phyloP scores from a whole-genome alignment of 495 filamentous ascomycete genomes.

The Podospora fimiseda region DNA sequence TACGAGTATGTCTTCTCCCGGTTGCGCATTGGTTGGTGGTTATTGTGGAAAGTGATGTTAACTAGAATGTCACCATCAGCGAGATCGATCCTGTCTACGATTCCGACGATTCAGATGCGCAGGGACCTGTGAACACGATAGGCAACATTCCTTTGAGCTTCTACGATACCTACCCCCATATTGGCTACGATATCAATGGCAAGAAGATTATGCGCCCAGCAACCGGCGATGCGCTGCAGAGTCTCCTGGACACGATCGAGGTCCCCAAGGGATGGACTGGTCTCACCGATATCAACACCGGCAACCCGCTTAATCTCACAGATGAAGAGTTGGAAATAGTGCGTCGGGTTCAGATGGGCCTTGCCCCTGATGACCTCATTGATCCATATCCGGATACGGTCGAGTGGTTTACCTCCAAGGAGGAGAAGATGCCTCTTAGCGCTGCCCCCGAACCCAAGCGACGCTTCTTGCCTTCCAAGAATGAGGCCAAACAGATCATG shows the following conservation, averaged over 20 bases:
- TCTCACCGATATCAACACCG: slow-evolving; percentile 84
- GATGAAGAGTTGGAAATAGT: slow-evolving; percentile 80
- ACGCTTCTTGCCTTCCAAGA: slow-evolving; percentile 94
- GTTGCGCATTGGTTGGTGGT: background rate
- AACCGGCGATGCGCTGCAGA: slow-evolving; percentile 88
- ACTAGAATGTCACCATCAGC: slow-evolving; percentile 43
- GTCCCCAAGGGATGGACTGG: slow-evolving; percentile 98
- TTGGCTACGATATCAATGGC: slow-evolving; percentile 97
- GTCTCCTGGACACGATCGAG: slow-evolving; percentile 90
- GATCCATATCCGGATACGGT: slow-evolving; percentile 88
- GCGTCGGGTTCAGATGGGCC: slow-evolving; percentile 83
- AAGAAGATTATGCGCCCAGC: slow-evolving; percentile 95
- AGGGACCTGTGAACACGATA: slow-evolving; percentile 79
- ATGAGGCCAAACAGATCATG: slow-evolving; percentile 94
- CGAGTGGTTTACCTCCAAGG: slow-evolving; percentile 85
- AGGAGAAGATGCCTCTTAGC: slow-evolving; percentile 90
- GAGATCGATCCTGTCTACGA: slow-evolving; percentile 96
- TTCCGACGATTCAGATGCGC: slow-evolving; percentile 84
- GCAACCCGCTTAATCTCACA: slow-evolving; percentile 75
- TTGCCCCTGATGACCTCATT: slow-evolving; percentile 78
- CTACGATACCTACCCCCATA: slow-evolving; percentile 90
- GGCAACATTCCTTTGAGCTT: slow-evolving; percentile 90
- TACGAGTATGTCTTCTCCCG: slow-evolving; percentile 45
- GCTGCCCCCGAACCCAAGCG: slow-evolving; percentile 93
- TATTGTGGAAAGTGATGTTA: slow-evolving; percentile 4